Base-by-base conservation (phyloP, 257 asterid species). In the Fraxinus anomala region DNA sequence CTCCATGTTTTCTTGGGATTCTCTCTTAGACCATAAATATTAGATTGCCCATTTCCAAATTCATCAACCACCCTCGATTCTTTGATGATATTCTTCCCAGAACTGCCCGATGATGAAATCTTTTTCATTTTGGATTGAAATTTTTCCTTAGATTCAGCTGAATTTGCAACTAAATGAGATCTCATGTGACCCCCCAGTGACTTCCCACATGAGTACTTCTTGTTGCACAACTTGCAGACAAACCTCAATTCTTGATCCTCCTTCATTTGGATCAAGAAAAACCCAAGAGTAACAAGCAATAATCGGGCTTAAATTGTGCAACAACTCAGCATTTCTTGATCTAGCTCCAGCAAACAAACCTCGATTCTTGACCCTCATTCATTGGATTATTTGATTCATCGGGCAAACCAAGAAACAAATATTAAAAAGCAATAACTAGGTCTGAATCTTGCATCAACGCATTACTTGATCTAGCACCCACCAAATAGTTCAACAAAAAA, bases 1-100 rank as follows among this genome's bases (percentile, higher is more conserved):
- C 97, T 89, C 96, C 94, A 88, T 7, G 99, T 88, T 78, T 90
- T 92, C 91, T 84, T 92, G 71, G 99, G 99, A 82, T 94, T 94
- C 75, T 94, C 99, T 73, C 97, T 84, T 6, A 94, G 85, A 0
- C 86, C 96, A 79, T 94, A 95, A 37, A 84, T 4, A 6, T 17
- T 79, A 42, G 89, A 80, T 23, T 83, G 86, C 75, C 86, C 89
- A 44, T 82, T 78, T 12, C 67, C 93, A 75, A 83, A 51, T 26
- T 87, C 93, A 72, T 59, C 67, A 59, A 68, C 85, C 51, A 69
- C 40, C 76, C 79, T 82, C 8, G 70, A 74, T 54, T 84, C 89
- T 61, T 12, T 75, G 31, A 81, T 23, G 63, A 31, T 47, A 61
- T 30, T 69, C n/a, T 68, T 80, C 59, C 66, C 86, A 59, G 47